phyloP scores from a whole-genome alignment of 1,284 basidiomycete genomes.

The Rhodotorula sp. region DNA sequence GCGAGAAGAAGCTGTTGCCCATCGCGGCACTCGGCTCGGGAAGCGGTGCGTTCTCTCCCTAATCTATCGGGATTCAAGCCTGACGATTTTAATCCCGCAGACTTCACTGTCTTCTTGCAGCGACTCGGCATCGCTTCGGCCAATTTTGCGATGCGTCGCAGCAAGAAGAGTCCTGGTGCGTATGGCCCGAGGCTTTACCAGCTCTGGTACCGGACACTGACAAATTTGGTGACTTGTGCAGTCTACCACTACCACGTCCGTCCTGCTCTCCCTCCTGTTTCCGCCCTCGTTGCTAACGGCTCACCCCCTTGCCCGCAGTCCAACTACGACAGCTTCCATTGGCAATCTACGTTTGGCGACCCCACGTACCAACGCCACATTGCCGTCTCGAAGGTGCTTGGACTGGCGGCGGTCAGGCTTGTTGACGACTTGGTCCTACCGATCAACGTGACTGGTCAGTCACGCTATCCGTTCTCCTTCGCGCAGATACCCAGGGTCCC shows the following conservation, averaged over 20 bases:
- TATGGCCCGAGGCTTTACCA: no score
- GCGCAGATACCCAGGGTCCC: no score
- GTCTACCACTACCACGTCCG: slow-evolving; percentile 6
- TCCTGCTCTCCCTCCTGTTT: not conserved
- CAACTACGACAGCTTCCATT: slow-evolving; percentile 72
- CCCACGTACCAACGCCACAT: slow-evolving; percentile 71
- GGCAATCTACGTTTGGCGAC: slow-evolving; percentile 73
- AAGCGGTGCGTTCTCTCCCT: slow-evolving; percentile 31
- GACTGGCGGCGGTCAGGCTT: slow-evolving; percentile 58
- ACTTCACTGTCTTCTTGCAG: slow-evolving; percentile 72
- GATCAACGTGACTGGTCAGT: slow-evolving; percentile 62
- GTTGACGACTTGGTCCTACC: slow-evolving; percentile 62
- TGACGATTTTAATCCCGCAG: slow-evolving; percentile 43
- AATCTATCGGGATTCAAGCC: slow-evolving; percentile 47
- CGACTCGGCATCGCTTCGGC: slow-evolving; percentile 50
- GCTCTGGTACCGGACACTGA: no score
- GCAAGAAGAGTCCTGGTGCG: slow-evolving; percentile 54
- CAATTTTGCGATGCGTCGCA: slow-evolving; percentile 47
- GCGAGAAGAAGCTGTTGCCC: not conserved
- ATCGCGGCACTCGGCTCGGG: slow-evolving; percentile 27
- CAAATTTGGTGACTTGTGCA: not conserved
- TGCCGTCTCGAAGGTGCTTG: slow-evolving; percentile 60
- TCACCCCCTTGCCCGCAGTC: not conserved
- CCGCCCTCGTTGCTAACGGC: no score
- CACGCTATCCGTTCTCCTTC: not conserved